Evolutionary conservation across 345 rosid genomes (phyloP).

Genomic region (Citrus sp.): DNA sequence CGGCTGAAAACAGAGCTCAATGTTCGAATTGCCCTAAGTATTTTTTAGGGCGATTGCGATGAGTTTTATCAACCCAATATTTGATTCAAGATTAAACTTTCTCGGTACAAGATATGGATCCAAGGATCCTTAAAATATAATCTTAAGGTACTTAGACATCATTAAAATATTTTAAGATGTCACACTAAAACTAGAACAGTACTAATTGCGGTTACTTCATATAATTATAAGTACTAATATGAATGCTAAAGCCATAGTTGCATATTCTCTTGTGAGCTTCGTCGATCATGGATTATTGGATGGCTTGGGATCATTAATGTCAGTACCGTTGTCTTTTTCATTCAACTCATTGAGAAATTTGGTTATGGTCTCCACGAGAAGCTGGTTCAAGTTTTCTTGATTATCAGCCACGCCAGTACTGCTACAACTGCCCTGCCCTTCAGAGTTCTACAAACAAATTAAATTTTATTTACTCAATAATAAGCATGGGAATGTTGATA

Average conservation of each 20-base stretch:
- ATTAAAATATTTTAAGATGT: no score
- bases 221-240: not conserved
- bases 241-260: not conserved
- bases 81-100: not conserved
- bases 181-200: not conserved
- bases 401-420: not conserved
- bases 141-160: not conserved
- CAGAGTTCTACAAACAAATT: not conserved
- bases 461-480: no score
- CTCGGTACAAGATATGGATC: not conserved
- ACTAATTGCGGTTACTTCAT: not conserved
- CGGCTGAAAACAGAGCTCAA: no score
- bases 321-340: not conserved
- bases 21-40: no score
- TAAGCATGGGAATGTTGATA: no score
- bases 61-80: not conserved
- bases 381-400: conserved; percentile 3
- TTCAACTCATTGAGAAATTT: conserved; percentile 16
- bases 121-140: not conserved
- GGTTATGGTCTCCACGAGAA: conserved; percentile 14
- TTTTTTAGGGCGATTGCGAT: no score
- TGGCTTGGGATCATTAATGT: not conserved
- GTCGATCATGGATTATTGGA: not conserved
- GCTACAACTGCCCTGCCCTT: not conserved
- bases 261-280: not conserved